Percentiles rank a stretch among this genome's conserved stretches.
Conservation (phyloP, 176 grass and related monocot genomes). For the Bromus sterilis region DNA sequence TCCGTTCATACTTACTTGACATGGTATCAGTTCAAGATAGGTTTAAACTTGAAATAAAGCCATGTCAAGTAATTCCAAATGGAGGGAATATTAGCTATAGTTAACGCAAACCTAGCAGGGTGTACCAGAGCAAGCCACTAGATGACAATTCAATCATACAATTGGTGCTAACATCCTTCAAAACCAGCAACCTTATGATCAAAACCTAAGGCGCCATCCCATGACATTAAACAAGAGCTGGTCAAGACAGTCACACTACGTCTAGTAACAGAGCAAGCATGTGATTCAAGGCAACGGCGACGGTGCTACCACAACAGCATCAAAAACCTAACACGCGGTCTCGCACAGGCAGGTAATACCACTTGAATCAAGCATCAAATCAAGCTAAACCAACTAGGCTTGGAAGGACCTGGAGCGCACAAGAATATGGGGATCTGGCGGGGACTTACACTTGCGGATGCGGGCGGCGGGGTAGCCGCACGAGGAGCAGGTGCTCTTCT, state of each 20-base stretch:
- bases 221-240: background rate
- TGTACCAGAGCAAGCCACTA: background rate
- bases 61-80: no score
- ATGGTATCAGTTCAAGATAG: no score
- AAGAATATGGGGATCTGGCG: background rate
- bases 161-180: background rate
- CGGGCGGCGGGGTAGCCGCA: conserved; percentile 81
- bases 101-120: background rate
- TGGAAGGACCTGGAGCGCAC: background rate
- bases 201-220: background rate
- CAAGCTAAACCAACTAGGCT: background rate
- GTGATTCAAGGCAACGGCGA: background rate
- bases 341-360: background rate
- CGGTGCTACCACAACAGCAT: background rate
- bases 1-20: no score
- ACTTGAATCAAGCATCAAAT: background rate
- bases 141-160: background rate
- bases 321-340: background rate
- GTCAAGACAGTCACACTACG: background rate
- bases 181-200: background rate
- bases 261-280: background rate
- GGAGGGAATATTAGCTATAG: no score
- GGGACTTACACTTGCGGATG: conserved; percentile 89
- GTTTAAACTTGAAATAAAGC: no score
- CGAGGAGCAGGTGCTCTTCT: conserved; percentile 86